These are phyloP conservation scores for Davidsoniella neocaledoniae DNA, from an alignment of 2,329 filamentous ascomycete genomes.

Conservation along the genomic window DNA sequence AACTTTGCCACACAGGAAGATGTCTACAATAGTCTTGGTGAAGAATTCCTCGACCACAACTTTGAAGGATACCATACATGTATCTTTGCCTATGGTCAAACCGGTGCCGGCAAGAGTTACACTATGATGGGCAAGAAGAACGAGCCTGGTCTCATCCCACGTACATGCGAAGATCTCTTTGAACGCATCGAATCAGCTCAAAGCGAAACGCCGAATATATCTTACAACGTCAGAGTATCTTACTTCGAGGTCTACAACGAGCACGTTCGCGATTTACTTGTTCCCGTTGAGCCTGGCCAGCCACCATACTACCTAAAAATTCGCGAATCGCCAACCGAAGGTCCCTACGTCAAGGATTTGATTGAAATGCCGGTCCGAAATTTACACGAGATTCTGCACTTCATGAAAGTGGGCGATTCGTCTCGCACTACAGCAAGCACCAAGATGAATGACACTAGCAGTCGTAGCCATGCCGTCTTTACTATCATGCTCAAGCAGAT, in stretches of 20 bases:
- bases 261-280: slow-evolving; percentile 85
- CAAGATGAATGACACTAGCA: slow-evolving; percentile 99
- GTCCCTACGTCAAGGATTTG: slow-evolving; percentile 91
- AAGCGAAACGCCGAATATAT: slow-evolving; percentile 75
- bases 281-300: slow-evolving; percentile 51
- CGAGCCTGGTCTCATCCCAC: slow-evolving; percentile 78
- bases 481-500: slow-evolving; percentile 98
- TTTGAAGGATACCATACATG: slow-evolving; percentile 99
- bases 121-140: slow-evolving; percentile 89
- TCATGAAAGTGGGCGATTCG: slow-evolving; percentile 78
- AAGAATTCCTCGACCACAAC: slow-evolving; percentile 97
- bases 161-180: slow-evolving; percentile 92
- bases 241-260: slow-evolving; percentile 99
- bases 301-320: slow-evolving; percentile 91
- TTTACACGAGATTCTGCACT: slow-evolving; percentile 70
- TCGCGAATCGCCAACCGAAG: slow-evolving; percentile 83
- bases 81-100: slow-evolving; percentile 97
- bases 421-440: slow-evolving; percentile 84
- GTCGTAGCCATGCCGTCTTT: slow-evolving; percentile 91
- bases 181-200: slow-evolving; percentile 67
- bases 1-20: slow-evolving; percentile 89
- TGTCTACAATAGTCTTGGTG: slow-evolving; percentile 83
- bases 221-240: slow-evolving; percentile 90
- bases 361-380: slow-evolving; percentile 84
- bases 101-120: slow-evolving; percentile 93